Percentiles rank a stretch among this genome's conserved stretches.
These are phyloP conservation scores for Otatea glauca DNA, from an alignment of 176 grass and related monocot genomes.

Conservation along the genomic window DNA sequence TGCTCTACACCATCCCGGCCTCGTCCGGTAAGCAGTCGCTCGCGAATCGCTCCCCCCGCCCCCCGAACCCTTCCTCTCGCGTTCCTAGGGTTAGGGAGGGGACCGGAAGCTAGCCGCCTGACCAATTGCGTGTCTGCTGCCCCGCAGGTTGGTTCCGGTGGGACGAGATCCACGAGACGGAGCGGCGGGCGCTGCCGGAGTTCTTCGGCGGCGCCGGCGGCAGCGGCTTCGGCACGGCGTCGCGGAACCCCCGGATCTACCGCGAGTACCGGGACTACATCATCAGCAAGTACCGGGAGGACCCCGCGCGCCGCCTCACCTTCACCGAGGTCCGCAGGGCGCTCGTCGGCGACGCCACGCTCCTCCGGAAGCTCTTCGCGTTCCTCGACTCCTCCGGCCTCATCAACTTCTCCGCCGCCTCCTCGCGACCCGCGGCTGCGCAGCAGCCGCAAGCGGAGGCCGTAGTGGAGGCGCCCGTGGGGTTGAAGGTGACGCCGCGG, in stretches of 20 bases:
- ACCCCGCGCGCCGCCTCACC: slow-evolving; percentile 68
- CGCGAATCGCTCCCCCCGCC: not conserved
- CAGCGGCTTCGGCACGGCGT: slow-evolving; percentile 59
- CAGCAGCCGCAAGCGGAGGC: slow-evolving; percentile 48
- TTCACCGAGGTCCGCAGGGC: slow-evolving; percentile 85
- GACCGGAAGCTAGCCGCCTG: slow-evolving; percentile 6
- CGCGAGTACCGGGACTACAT: slow-evolving; percentile 97
- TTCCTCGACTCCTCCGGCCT: slow-evolving; percentile 71
- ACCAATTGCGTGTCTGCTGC: slow-evolving; percentile 7
- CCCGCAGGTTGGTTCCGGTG: slow-evolving; percentile 87
- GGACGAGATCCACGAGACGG: slow-evolving; percentile 90
- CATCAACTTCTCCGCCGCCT: slow-evolving; percentile 71
- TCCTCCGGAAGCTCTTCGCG: slow-evolving; percentile 75
- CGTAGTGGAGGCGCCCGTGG: slow-evolving; percentile 66
- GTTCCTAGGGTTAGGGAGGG: slow-evolving; percentile 49
- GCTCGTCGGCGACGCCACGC: slow-evolving; percentile 70
- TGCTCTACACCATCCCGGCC: slow-evolving; percentile 76
- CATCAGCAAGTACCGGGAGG: slow-evolving; percentile 85
- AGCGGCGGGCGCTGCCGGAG: slow-evolving; percentile 73
- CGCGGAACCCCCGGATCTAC: slow-evolving; percentile 92
- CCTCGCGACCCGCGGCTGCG: not conserved
- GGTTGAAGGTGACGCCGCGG: slow-evolving; percentile 47
- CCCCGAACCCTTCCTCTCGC: not conserved
- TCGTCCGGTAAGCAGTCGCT: slow-evolving; percentile 48
- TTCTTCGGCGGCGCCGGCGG: slow-evolving; percentile 86